A percentile compares a stretch with the other conserved stretches of the same genome.
phyloP scores from a whole-genome alignment of 345 rosid species.

The Schrenkiella parvula region DNA sequence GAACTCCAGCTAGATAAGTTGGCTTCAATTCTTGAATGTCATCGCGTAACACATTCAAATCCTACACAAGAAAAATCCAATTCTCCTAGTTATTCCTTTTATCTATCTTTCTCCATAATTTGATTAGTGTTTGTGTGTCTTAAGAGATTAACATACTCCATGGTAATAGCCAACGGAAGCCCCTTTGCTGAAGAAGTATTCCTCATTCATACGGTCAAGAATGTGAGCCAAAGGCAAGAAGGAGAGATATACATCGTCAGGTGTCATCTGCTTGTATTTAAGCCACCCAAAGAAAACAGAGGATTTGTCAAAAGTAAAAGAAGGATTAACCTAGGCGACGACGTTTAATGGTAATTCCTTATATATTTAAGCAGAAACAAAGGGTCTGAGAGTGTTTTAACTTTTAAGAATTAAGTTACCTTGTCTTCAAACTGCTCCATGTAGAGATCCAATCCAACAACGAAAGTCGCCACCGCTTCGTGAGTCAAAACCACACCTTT shows the following conservation, averaged over 20 bases:
- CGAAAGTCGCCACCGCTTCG: conserved; percentile 56
- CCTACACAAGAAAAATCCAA: conserved; percentile 35
- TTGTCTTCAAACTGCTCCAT: conserved; percentile 90
- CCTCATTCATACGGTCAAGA: conserved; percentile 83
- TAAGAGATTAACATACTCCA: conserved; percentile 53
- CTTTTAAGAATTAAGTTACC: conserved; percentile 34
- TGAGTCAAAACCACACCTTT: conserved; percentile 92
- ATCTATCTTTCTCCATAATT: background rate
- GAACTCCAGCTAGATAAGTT: conserved; percentile 88
- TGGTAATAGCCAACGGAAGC: conserved; percentile 96
- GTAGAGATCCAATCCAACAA: conserved; percentile 70
- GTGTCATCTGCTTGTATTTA: conserved; percentile 59
- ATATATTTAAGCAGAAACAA: background rate
- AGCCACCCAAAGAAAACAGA: background rate
- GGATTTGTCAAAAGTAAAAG: background rate
- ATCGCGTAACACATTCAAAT: conserved; percentile 77
- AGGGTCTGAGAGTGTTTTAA: background rate
- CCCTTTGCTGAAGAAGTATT: conserved; percentile 78
- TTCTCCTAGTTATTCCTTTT: background rate
- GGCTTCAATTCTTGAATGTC: conserved; percentile 86
- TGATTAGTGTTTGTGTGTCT: background rate
- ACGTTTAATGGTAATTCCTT: background rate
- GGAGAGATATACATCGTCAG: conserved; percentile 80
- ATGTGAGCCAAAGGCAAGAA: conserved; percentile 94
- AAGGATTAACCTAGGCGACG: background rate